These are phyloP conservation scores for Trichoderma polysporum DNA, from an alignment of 2,329 filamentous ascomycete species.

Conservation along the genomic window DNA sequence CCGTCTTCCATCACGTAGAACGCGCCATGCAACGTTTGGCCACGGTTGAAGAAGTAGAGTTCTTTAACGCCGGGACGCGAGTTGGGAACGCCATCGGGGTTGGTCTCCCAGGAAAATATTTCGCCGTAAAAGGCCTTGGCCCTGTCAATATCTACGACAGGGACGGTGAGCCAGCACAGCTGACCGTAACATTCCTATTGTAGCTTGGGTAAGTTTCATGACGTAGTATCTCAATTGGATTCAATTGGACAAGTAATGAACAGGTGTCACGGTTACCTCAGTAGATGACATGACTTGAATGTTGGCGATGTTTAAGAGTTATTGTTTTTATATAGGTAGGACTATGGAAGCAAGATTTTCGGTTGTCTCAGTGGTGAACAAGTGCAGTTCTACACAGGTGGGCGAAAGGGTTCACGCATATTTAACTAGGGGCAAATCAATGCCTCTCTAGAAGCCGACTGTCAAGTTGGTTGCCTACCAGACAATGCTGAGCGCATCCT, in stretches of 20 bases:
- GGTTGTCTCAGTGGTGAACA: not conserved
- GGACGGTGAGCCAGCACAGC: slow-evolving; percentile 42
- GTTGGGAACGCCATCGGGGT: slow-evolving; percentile 24
- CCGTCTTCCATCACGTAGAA: slow-evolving; percentile 36
- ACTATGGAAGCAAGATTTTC: not conserved
- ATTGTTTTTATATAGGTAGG: not conserved
- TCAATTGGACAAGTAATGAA: not conserved
- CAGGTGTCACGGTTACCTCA: not conserved
- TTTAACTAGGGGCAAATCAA: not conserved
- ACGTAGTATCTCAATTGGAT: not conserved
- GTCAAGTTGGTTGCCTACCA: not conserved
- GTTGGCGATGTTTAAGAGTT: not conserved
- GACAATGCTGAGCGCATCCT: not conserved
- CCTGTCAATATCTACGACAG: slow-evolving; percentile 36
- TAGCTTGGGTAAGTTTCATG: not conserved
- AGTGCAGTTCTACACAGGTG: not conserved
- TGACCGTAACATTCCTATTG: slow-evolving; percentile 29
- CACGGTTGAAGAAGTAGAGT: slow-evolving; percentile 38
- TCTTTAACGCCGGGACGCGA: slow-evolving; percentile 29
- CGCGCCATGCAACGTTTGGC: slow-evolving; percentile 35
- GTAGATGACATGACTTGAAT: not conserved
- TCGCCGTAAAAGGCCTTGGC: slow-evolving; percentile 40
- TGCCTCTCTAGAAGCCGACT: not conserved
- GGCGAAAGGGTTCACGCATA: not conserved
- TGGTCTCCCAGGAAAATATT: slow-evolving; percentile 37